Evolutionary conservation across 805 yeast genomes (phyloP).

Genomic region (Candida morakotiae): DNA sequence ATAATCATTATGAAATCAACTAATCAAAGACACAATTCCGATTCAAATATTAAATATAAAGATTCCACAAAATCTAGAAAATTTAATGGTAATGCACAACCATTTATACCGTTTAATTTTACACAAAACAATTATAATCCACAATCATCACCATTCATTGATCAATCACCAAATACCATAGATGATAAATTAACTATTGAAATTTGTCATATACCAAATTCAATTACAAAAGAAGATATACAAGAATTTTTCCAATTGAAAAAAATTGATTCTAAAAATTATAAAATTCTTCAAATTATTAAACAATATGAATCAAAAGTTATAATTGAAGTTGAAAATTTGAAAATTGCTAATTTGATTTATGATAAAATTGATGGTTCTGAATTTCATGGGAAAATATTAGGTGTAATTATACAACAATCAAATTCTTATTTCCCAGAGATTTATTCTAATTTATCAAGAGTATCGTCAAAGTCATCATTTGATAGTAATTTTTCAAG

Average conservation of each 20-base stretch:
- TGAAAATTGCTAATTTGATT: background rate
- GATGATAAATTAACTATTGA: background rate
- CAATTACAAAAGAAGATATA: background rate
- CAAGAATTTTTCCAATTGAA: background rate
- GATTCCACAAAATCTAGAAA: no score
- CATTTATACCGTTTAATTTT: background rate
- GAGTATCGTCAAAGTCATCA: background rate
- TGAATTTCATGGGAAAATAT: slow-evolving; percentile 1
- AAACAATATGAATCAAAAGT: slow-evolving; percentile 1
- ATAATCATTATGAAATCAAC: no score
- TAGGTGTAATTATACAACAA: background rate
- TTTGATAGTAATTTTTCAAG: background rate
- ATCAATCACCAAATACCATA: background rate
- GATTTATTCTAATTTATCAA: background rate
- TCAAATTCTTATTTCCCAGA: slow-evolving; percentile 2
- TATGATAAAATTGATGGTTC: slow-evolving; percentile 1
- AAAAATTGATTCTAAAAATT: background rate
- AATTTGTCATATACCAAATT: slow-evolving; percentile 1
- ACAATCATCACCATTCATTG: background rate
- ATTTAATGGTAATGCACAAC: background rate
- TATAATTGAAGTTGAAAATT: background rate
- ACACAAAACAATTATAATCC: background rate
- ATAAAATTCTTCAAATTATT: slow-evolving; percentile 2
- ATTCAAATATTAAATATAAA: no score
- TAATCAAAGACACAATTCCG: no score